Evolutionary conservation across 331 rosid genomes (phyloP).

Genomic region (Acacia pycnantha): DNA sequence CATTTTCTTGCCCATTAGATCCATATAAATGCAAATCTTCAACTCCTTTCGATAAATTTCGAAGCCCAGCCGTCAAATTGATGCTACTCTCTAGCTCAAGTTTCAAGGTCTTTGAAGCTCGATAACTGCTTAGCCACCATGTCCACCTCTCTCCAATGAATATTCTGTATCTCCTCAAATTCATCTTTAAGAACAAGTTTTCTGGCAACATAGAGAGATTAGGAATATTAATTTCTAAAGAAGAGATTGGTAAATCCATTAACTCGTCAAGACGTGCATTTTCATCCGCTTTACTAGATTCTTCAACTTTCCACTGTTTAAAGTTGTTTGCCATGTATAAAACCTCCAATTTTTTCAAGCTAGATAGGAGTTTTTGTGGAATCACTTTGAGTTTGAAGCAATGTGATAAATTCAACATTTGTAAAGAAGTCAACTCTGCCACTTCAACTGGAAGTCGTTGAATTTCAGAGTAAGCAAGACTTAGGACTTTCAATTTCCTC

Average conservation of each 20-base stretch:
- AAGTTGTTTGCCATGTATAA: neutral
- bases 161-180: neutral
- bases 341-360: neutral
- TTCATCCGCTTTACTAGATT: neutral
- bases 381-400: neutral
- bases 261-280: neutral
- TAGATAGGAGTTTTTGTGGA: neutral
- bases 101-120: neutral
- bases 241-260: neutral
- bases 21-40: too few relatives aligned
- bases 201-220: neutral
- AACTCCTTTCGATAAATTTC: too few relatives aligned
- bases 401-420: neutral
- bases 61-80: too few relatives aligned
- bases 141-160: neutral
- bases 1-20: too few relatives aligned
- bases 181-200: neutral
- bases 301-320: neutral
- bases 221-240: neutral
- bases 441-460: neutral
- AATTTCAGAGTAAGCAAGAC: neutral
- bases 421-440: neutral
- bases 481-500: neutral
- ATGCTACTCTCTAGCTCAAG: too few relatives aligned
- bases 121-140: neutral